Evolutionary conservation across 2,329 filamentous ascomycete genomes (phyloP), one percentile per base, ranked within the genome.

Genomic region (Penicillium sp.): DNA sequence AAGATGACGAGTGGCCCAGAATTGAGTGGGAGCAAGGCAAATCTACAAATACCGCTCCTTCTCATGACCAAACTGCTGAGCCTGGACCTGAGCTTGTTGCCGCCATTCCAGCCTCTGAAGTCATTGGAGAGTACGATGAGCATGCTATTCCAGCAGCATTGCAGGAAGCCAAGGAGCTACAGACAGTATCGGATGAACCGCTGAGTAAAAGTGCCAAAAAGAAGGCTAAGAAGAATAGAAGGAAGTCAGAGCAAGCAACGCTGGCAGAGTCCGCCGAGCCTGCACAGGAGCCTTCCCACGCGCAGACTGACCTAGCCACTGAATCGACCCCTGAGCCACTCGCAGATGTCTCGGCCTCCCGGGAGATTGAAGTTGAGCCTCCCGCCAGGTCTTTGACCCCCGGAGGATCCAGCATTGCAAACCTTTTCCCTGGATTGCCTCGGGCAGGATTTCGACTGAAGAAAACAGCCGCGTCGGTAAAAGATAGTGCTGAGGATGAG

Each of bases 401-500:
- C 10, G 63, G 63, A 48, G 64, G 64, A 46, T 62, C 65, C 59
- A 70, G 68, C 46, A 65, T 76, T 53, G 64, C 68, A 10, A 71
- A 59, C 49, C 62, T 76, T 29, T 75, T 76, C 44, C 74, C 74
- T 11, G 63, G 67, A 19, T 60, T 76, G 26, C 69, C 75, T 55
- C 70, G 74, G 46, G 69, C 65, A 14, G 64, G 63, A 5, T 74
- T 70, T 58, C 67, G 68, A 16, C 64, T 67, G 37, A 60, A 62
- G 24, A 61, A 64, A 44, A 52, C 57, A 46, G 51, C 62, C 48
- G 53, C 60, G 65, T 64, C 63, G 60, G 64, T 65, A 71, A 73
- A 75, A 70, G 69, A 73, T 71, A 60, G 74, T 70, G 70, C 70
- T 69, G 68, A 75, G 70, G 69, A 77, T 74, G 69, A 74, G 72